A percentile compares a stretch with the other conserved stretches of the same genome.
Conservation (phyloP, 805 yeast species). For the Metschnikowia henanensis region DNA sequence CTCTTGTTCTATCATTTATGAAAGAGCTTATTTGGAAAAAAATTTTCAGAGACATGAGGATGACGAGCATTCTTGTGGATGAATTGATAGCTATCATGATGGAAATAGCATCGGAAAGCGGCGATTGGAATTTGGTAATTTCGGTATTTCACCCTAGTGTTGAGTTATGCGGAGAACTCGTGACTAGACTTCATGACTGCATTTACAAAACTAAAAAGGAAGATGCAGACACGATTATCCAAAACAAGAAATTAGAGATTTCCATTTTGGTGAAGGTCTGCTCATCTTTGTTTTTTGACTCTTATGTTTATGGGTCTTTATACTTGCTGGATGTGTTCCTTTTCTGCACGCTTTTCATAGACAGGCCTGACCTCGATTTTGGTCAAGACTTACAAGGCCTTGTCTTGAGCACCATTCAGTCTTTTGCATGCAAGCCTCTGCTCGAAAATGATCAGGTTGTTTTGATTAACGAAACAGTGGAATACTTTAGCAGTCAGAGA, state of each 20-base stretch:
- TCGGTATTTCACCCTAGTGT: constrained; percentile 71
- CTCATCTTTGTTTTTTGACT: constrained; percentile 69
- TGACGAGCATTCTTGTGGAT: constrained; percentile 60
- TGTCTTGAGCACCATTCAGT: constrained; percentile 65
- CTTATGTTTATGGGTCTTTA: constrained; percentile 57
- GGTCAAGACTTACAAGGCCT: constrained; percentile 62
- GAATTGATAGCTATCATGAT: constrained; percentile 74
- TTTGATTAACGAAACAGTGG: constrained; percentile 48
- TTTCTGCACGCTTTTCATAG: constrained; percentile 62
- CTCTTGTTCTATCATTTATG: constrained; percentile 50
- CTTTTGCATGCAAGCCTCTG: constrained; percentile 58
- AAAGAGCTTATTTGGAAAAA: constrained; percentile 67
- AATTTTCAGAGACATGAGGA: constrained; percentile 58
- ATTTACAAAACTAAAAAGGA: constrained; percentile 49
- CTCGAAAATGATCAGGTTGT: constrained; percentile 40
- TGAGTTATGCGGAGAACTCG: constrained; percentile 67
- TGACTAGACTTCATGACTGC: constrained; percentile 54
- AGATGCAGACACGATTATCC: constrained; percentile 40
- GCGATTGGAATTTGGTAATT: constrained; percentile 62
- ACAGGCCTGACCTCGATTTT: constrained; percentile 51
- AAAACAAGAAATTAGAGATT: constrained; percentile 66
- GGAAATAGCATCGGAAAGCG: constrained; percentile 75
- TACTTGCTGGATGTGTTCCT: constrained; percentile 72
- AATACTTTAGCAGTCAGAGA: constrained; percentile 56
- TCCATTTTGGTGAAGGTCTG: constrained; percentile 64